phyloP scores from a whole-genome alignment of 176 grass and related monocot species.

The Bonia amplexicaulis region DNA sequence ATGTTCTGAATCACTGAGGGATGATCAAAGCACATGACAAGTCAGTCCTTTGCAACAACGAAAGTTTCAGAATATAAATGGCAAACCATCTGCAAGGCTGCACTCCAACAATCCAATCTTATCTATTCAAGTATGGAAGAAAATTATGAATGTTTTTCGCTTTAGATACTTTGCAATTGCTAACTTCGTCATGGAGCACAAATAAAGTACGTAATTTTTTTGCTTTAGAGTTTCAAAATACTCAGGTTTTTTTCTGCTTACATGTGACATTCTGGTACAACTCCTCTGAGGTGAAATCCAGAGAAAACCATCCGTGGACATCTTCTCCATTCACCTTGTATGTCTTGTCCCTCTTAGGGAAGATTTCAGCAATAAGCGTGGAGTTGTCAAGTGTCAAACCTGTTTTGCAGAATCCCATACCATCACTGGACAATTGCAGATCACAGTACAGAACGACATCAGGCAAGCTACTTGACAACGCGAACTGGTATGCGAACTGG shows the following conservation, averaged over 20 bases:
- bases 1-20: conserved; percentile 69
- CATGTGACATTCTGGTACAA: conserved; percentile 62
- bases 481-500: conserved; percentile 50
- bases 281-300: conserved; percentile 75
- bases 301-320: conserved; percentile 65
- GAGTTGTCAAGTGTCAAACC: conserved; percentile 65
- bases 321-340: conserved; percentile 50
- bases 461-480: conserved; percentile 40
- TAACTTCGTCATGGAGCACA: neutral
- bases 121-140: neutral
- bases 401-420: conserved; percentile 53
- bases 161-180: conserved; percentile 1
- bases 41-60: conserved; percentile 4
- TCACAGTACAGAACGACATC: conserved; percentile 54
- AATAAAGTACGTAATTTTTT: neutral
- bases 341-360: conserved; percentile 48
- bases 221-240: conserved; percentile 8
- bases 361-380: conserved; percentile 39
- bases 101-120: neutral
- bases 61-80: conserved; percentile 20
- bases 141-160: neutral
- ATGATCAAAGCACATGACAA: conserved; percentile 23
- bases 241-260: conserved; percentile 40
- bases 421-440: conserved; percentile 64
- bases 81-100: neutral